These are phyloP conservation scores for Podospora didyma DNA, from an alignment of 495 filamentous ascomycete genomes.

Conservation along the genomic window DNA sequence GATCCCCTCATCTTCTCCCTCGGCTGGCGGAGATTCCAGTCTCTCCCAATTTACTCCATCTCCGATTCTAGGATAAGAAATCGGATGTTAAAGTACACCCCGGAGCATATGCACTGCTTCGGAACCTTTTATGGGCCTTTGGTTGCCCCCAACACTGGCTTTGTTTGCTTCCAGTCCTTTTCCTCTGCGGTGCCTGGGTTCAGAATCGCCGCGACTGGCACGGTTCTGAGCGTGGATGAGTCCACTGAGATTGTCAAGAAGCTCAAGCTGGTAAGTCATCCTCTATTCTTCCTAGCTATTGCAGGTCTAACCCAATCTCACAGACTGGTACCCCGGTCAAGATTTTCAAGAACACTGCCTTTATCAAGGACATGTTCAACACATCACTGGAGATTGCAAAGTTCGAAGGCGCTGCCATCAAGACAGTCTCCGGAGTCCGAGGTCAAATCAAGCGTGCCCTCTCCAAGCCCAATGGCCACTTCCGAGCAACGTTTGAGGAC, in stretches of 20 bases:
- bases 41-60: conserved; percentile 87
- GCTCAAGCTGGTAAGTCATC: conserved; percentile 64
- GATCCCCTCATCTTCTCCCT: conserved; percentile 96
- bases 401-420: conserved; percentile 93
- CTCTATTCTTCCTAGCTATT: neutral
- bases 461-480: conserved; percentile 87
- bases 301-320: conserved; percentile 4
- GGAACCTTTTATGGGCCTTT: conserved; percentile 93
- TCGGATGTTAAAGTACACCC: conserved; percentile 89
- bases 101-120: conserved; percentile 94
- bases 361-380: conserved; percentile 98
- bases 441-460: conserved; percentile 95
- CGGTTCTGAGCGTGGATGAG: conserved; percentile 88
- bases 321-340: conserved; percentile 66
- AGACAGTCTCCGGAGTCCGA: conserved; percentile 90
- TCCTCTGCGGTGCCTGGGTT: conserved; percentile 86
- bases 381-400: conserved; percentile 90
- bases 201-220: conserved; percentile 89
- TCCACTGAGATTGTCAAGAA: conserved; percentile 97
- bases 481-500: conserved; percentile 95
- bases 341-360: conserved; percentile 98
- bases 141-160: conserved; percentile 91
- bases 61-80: conserved; percentile 90
- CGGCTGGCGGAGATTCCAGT: conserved; percentile 95
- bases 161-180: conserved; percentile 89